Conservation (phyloP, 441 rosid genomes). For the Mallotus japonicus region DNA sequence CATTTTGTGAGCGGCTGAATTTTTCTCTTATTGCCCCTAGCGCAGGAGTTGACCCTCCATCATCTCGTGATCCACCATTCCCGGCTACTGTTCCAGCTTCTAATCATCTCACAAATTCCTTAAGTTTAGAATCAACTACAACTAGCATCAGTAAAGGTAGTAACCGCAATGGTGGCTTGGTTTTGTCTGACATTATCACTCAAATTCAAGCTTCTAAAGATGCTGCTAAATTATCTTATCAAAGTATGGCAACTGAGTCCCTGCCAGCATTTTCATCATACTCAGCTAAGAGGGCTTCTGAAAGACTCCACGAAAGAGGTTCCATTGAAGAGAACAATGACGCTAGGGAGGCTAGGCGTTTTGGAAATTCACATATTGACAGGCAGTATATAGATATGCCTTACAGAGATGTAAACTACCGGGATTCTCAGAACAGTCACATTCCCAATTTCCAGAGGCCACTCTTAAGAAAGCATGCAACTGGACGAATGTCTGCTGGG, state of each 20-base stretch:
- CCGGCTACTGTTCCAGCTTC: conserved; percentile 82
- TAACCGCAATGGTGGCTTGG: conserved; percentile 81
- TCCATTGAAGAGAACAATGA: conserved; percentile 64
- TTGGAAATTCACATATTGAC: conserved; percentile 51
- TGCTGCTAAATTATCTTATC: conserved; percentile 69
- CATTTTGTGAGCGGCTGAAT: conserved; percentile 55
- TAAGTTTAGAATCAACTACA: conserved; percentile 53
- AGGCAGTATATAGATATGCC: conserved; percentile 63
- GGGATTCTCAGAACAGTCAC: conserved; percentile 70
- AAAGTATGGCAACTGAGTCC: conserved; percentile 54
- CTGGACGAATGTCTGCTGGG: conserved; percentile 77
- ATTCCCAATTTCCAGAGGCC: conserved; percentile 99
- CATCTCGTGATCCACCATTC: conserved; percentile 95
- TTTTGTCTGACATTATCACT: conserved; percentile 80
- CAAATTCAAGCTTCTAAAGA: conserved; percentile 98
- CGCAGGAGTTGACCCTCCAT: conserved; percentile 99
- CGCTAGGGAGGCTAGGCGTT: conserved; percentile 62
- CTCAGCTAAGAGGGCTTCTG: conserved; percentile 66
- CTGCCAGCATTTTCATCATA: conserved; percentile 60
- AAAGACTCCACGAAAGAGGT: conserved; percentile 63
- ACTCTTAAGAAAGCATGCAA: conserved; percentile 78
- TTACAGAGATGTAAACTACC: conserved; percentile 55
- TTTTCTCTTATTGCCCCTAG: conserved; percentile 70
- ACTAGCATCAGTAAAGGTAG: conserved; percentile 52
- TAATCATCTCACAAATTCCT: conserved; percentile 47